These are phyloP conservation scores for Fusarium albosuccineum DNA, from an alignment of 2,329 filamentous ascomycete species.

Conservation along the genomic window DNA sequence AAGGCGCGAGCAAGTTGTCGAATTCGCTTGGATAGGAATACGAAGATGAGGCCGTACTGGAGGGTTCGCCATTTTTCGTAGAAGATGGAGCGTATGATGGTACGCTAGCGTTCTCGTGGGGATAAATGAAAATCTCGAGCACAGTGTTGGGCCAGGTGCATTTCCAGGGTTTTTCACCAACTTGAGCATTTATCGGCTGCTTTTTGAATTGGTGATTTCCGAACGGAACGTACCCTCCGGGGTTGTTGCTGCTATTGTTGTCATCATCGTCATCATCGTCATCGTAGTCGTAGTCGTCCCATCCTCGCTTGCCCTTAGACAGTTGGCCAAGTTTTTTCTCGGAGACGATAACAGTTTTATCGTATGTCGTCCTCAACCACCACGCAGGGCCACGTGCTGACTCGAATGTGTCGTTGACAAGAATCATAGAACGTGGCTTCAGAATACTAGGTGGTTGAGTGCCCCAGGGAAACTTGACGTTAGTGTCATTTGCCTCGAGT, in stretches of 20 bases:
- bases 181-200: conserved; percentile 47
- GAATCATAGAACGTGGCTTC: conserved; percentile 54
- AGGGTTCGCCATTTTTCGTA: conserved; percentile 6
- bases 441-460: conserved; percentile 63
- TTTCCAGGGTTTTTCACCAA: conserved; percentile 69
- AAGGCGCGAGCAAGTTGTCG: conserved; percentile 47
- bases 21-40: neutral
- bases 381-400: conserved; percentile 65
- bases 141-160: conserved; percentile 69
- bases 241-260: conserved; percentile 21
- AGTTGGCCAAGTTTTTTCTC: conserved; percentile 55
- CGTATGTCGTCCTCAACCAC: conserved; percentile 64
- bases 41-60: conserved; percentile 29
- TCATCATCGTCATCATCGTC: conserved; percentile 21
- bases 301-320: conserved; percentile 51
- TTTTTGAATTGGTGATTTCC: conserved; percentile 44
- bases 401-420: conserved; percentile 67
- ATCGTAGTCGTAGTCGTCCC: conserved; percentile 27
- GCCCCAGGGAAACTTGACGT: conserved; percentile 63
- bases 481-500: conserved; percentile 47
- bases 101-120: conserved; percentile 63
- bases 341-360: conserved; percentile 68
- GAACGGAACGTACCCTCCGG: conserved; percentile 6
- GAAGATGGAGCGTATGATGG: conserved; percentile 21
- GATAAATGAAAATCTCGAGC: conserved; percentile 70